These are phyloP conservation scores for Alternaria burnsii DNA, from an alignment of 2,329 filamentous ascomycete genomes.

Conservation along the genomic window DNA sequence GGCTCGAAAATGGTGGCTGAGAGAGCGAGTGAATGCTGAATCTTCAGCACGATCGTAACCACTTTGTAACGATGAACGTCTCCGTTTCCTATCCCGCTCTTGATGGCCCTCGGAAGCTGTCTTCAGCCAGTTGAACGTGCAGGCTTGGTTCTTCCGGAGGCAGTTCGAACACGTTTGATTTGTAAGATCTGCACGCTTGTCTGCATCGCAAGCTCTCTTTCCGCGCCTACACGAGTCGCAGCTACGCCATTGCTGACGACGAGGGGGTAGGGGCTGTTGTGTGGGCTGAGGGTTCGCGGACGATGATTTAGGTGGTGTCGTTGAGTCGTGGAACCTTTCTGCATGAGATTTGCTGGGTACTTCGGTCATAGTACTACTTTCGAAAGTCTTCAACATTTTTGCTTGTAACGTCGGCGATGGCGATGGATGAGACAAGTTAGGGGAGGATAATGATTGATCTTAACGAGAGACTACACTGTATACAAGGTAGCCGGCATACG, in stretches of 20 bases:
- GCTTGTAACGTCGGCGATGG: background rate
- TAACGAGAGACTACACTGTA: background rate
- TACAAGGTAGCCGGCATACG: slow-evolving; percentile 7
- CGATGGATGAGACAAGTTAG: background rate
- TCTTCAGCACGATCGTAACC: background rate
- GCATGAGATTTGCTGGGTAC: background rate
- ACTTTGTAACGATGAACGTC: slow-evolving; percentile 18
- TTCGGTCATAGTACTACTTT: slow-evolving; percentile 10
- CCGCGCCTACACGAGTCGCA: slow-evolving; percentile 57
- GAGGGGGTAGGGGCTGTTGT: slow-evolving; percentile 1
- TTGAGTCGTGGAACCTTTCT: background rate
- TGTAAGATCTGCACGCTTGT: slow-evolving; percentile 35
- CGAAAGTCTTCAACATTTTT: slow-evolving; percentile 11
- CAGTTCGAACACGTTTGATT: slow-evolving; percentile 52
- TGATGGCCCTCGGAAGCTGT: slow-evolving; percentile 18
- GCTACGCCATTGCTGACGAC: slow-evolving; percentile 39
- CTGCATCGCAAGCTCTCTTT: slow-evolving; percentile 56
- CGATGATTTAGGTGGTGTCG: background rate
- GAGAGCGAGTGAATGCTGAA: slow-evolving; percentile 8
- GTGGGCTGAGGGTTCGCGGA: background rate
- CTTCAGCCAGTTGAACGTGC: slow-evolving; percentile 55
- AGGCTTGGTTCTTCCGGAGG: slow-evolving; percentile 54
- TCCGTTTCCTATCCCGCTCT: slow-evolving; percentile 5
- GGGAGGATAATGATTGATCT: background rate
- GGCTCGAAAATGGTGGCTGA: background rate